Evolutionary conservation across 352 stramenopile genomes (phyloP).

Genomic region (Hyaloperonospora arabidopsidis): DNA sequence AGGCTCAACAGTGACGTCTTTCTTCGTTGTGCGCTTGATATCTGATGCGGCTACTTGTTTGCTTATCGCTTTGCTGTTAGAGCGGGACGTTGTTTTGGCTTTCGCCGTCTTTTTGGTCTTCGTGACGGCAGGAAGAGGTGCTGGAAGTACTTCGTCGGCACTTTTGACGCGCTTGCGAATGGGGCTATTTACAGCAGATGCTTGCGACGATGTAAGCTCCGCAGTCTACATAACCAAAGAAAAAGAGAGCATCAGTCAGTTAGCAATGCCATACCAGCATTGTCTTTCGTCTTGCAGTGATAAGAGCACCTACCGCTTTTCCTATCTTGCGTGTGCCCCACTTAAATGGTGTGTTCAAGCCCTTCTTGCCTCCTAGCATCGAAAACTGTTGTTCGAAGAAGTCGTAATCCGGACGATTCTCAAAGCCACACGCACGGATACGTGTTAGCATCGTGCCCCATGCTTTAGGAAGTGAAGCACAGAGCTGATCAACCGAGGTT

Average conservation of each 20-base stretch:
- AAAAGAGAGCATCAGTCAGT: constrained; percentile 1
- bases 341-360: constrained; percentile 33
- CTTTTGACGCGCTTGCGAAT: constrained; percentile 30
- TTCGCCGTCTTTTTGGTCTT: constrained; percentile 23
- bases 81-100: constrained; percentile 15
- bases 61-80: constrained; percentile 9
- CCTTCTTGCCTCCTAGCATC: constrained; percentile 42
- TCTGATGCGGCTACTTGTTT: constrained; percentile 15
- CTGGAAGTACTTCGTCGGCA: constrained; percentile 5
- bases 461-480: constrained; percentile 35
- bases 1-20: constrained; percentile 9
- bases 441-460: constrained; percentile 56
- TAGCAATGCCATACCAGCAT: not conserved
- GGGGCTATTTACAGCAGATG: constrained; percentile 15
- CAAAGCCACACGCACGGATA: constrained; percentile 53
- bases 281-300: not conserved
- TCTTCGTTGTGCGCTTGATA: constrained; percentile 12
- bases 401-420: constrained; percentile 72
- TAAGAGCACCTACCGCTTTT: constrained; percentile 21
- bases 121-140: constrained; percentile 1
- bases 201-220: constrained; percentile 11
- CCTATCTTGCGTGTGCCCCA: constrained; percentile 32
- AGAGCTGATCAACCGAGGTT: constrained; percentile 50
- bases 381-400: constrained; percentile 47
- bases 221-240: constrained; percentile 7